Conservation (phyloP, 2,329 filamentous ascomycete species). For the Penicillium sp. region DNA sequence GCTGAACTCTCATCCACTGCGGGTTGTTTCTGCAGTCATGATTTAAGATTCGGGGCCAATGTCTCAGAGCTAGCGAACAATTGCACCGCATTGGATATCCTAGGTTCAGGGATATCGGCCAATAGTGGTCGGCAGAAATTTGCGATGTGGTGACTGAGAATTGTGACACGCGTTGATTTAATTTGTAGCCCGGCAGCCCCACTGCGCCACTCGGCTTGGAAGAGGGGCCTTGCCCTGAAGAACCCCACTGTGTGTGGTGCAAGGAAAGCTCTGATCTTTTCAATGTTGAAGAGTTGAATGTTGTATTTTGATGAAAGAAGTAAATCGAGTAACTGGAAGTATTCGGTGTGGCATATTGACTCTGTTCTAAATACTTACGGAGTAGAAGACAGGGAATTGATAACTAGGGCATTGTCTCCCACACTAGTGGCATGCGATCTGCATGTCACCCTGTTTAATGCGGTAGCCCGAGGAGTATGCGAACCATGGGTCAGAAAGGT, state of each 20-base stretch:
- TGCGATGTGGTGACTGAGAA: background rate
- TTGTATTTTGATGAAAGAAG: too few species aligned
- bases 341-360: background rate
- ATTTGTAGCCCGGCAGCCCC: background rate
- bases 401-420: background rate
- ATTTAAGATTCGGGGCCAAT: background rate
- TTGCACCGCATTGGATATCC: too few species aligned
- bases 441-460: background rate
- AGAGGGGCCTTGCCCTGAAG: background rate
- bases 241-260: background rate
- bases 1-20: background rate
- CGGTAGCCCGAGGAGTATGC: background rate
- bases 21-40: background rate
- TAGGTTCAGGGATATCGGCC: background rate
- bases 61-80: background rate
- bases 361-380: too few species aligned
- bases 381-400: background rate
- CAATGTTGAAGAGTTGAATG: too few species aligned
- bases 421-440: slow-evolving; percentile 2
- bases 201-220: background rate
- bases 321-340: background rate
- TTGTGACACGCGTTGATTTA: background rate
- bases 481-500: background rate
- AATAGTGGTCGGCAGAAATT: background rate
- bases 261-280: too few species aligned